A percentile compares a stretch with the other conserved stretches of the same genome.
phyloP scores from a whole-genome alignment of 768 basidiomycete genomes.

The Pulveroboletus sp. region DNA sequence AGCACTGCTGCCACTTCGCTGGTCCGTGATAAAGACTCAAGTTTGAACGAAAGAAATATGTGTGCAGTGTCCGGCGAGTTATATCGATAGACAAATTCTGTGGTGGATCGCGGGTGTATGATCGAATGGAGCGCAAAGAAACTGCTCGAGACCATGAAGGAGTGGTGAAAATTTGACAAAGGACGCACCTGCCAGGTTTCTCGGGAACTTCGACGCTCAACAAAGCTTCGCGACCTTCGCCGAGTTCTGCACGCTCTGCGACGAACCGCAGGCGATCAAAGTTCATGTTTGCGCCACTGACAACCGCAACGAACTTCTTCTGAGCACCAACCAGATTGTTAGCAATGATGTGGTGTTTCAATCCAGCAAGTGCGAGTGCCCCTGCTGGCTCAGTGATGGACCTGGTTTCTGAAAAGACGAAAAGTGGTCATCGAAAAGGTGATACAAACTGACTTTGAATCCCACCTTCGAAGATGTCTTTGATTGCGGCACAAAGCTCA shows the following conservation, averaged over 20 bases:
- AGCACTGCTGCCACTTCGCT: conserved; percentile 68
- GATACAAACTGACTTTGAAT: not conserved
- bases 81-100: conserved; percentile 95
- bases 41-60: conserved; percentile 88
- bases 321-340: conserved; percentile 81
- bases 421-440: not conserved
- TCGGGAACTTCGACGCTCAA: conserved; percentile 96
- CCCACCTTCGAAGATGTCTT: conserved; percentile 96
- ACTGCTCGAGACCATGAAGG: conserved; percentile 38
- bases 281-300: conserved; percentile 99
- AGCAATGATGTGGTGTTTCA: conserved; percentile 82
- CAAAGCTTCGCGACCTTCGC: conserved; percentile 92
- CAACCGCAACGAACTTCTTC: conserved; percentile 86
- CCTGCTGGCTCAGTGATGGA: conserved; percentile 97
- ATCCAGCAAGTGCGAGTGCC: conserved; percentile 85
- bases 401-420: conserved; percentile 64
- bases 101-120: conserved; percentile 89
- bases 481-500: conserved; percentile 97
- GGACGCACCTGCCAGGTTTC: conserved; percentile 75
- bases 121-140: conserved; percentile 84
- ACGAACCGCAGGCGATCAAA: conserved; percentile 96
- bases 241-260: conserved; percentile 96
- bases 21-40: conserved; percentile 51
- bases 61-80: conserved; percentile 72
- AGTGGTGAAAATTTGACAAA: not conserved